Evolutionary conservation across 2,329 filamentous ascomycete genomes (phyloP), one percentile per base, ranked within the genome.

Genomic region (Plenodomus biglobosus): DNA sequence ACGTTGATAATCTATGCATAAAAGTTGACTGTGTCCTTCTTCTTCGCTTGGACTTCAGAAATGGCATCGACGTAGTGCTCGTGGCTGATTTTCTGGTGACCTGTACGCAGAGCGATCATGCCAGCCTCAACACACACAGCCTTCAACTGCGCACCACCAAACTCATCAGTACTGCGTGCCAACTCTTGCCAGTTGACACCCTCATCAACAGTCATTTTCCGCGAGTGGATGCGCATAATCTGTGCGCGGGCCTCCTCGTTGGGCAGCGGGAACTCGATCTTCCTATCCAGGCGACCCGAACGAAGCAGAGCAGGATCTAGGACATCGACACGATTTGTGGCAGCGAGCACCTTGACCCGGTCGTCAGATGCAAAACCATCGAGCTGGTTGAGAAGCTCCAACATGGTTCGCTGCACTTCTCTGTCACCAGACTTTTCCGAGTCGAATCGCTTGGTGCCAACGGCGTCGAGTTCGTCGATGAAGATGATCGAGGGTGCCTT

Each of bases 51-150:
- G 16, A 99, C 94, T 76, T 99, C 94, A 32, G 91, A 84, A 73
- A 99, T 97, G 52, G 94, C 94, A 79, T 99, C 94, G 42, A 99
- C 94, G 70, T 97, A 99, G 75, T 99, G 90, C 78, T 99, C 94
- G 72, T 99, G 94, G 51, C 88, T 88, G 69, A 99, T 94, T 82
- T 96, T 96, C 76, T 87, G 91, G 80, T 95, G 92, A 53, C 94
- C 94, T 73, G 87, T 90, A 62, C 94, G 84, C 68, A 99, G 79
- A 21, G 94, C 94, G 76, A 99, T 99, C 94, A 99, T 99, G 71
- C 94, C 94, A 42, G 94, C 94, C 78, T 99, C 94, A 20, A 99
- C 94, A 73, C 94, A 99, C 18, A 99, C 94, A 37, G 94, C 94
- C 82, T 99, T 99, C 62, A 99, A 78, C 85, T 95, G 92, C 52